A percentile compares a stretch with the other conserved stretches of the same genome.
Evolutionary conservation across 2,329 filamentous ascomycete genomes (phyloP).

Genomic region (Verticillium dahliae): DNA sequence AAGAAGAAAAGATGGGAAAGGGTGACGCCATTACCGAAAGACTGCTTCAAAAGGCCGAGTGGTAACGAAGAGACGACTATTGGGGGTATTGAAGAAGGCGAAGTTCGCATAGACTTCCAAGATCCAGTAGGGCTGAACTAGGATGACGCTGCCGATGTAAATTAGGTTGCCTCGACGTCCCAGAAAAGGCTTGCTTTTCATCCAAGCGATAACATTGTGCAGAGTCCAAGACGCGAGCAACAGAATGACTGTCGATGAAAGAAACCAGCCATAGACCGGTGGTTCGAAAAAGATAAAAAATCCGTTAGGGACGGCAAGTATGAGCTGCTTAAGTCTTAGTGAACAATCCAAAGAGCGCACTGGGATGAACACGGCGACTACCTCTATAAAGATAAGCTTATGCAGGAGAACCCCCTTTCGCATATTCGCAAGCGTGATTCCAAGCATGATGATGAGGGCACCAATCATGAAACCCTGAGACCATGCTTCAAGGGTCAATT

Average conservation of each 20-base stretch:
- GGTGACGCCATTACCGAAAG: constrained; percentile 35
- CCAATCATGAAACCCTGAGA: constrained; percentile 42
- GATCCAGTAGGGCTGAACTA: constrained; percentile 58
- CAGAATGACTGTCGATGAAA: constrained; percentile 52
- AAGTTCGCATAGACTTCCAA: constrained; percentile 61
- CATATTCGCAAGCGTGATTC: constrained; percentile 43
- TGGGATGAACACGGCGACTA: constrained; percentile 12
- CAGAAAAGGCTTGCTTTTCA: constrained; percentile 58
- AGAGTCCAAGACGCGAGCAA: constrained; percentile 58
- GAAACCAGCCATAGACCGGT: constrained; percentile 56
- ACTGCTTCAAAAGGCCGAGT: constrained; percentile 55
- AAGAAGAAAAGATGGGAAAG: background rate
- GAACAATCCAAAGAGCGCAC: background rate
- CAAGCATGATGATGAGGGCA: constrained; percentile 38
- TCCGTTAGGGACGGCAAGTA: constrained; percentile 50
- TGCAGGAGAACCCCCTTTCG: constrained; percentile 36
- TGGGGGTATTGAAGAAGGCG: constrained; percentile 51
- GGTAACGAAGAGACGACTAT: constrained; percentile 42
- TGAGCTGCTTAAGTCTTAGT: constrained; percentile 27
- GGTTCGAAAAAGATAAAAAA: constrained; percentile 49
- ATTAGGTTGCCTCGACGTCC: constrained; percentile 39
- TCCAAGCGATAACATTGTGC: constrained; percentile 62
- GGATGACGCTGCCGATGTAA: constrained; percentile 52
- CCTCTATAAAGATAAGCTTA: constrained; percentile 43
- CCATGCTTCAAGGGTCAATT: constrained; percentile 35